Evolutionary conservation across 768 basidiomycete species (phyloP), one percentile per base, ranked within the genome.

Genomic region (Dioszegia crocea): DNA sequence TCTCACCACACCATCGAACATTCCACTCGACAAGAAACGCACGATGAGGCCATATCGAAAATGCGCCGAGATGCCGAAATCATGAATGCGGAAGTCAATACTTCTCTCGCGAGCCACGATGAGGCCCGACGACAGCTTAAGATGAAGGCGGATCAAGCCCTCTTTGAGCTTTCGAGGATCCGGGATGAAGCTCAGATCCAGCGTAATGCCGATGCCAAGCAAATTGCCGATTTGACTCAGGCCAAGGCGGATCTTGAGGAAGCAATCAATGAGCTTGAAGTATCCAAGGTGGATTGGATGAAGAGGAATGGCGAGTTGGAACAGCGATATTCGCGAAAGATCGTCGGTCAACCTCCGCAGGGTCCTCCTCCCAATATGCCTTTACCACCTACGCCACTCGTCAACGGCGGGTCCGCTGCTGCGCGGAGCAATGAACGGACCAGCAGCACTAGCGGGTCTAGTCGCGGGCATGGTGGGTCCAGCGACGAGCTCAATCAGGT

Each of bases 81-180:
- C 24, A 41, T 72, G 12, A 47, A 55, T 11, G 62, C 58, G 23
- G 67, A 69, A 48, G 57, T 72, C 65, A 65, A 68, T 27, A 50
- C 48, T 29, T 57, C 60, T 12, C 41, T 72, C 2, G 51, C 56
- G 16, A 14, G 53, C 12, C 57, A 48, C 45, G 70, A 72, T 39
- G 70, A 72, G 24, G 57, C 65, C 38, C 60, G 67, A 11, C 63
- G 67, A 19, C 70, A 71, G 38, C 57, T 69, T 48, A 68, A 68
- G 59, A 69, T 72, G 65, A 63, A 62, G 30, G 67, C 67, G 14
- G 67, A 72, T 61, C 67, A 68, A 57, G 61, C 64, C 1, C 33
- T 62, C 10, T 72, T 72, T 47, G 70, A 72, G 40, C 40, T 48
- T 12, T 48, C 51, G 2, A 43, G 65, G n/a, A 50, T 69, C 21